A percentile compares a stretch with the other conserved stretches of the same genome.
These are phyloP conservation scores for Amphicarpaea edgeworthii DNA, from an alignment of 306 rosid species.

Conservation along the genomic window DNA sequence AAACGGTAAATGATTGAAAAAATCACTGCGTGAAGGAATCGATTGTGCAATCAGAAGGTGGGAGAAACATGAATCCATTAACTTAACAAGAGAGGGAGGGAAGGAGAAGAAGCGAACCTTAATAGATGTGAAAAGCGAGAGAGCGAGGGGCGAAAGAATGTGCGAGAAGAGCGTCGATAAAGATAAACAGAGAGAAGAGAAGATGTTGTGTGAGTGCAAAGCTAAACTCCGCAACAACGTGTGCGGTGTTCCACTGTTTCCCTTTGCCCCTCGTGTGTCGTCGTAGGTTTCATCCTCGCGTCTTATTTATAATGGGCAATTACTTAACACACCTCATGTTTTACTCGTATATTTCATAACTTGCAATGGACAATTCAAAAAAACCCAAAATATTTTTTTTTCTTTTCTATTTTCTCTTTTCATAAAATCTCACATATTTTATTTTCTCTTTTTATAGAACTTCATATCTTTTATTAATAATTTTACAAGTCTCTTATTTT, in stretches of 20 bases:
- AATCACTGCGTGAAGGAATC: not conserved
- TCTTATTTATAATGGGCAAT: no score
- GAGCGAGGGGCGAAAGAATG: constrained; percentile 33
- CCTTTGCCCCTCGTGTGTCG: no score
- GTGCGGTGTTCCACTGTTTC: not conserved
- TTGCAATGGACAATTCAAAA: no score
- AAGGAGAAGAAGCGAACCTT: constrained; percentile 39
- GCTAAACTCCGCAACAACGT: not conserved
- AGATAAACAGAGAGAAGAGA: not conserved
- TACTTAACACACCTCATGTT: no score
- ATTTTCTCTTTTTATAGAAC: no score
- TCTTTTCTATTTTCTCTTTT: no score
- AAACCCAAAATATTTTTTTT: no score
- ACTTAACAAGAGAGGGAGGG: not conserved
- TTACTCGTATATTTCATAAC: no score
- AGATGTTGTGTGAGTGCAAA: not conserved
- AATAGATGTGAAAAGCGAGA: not conserved
- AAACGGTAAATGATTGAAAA: not conserved
- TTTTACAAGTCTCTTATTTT: no score
- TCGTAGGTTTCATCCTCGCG: no score
- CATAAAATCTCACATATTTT: no score
- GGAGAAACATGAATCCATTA: not conserved
- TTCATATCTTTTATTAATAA: no score
- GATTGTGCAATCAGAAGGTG: constrained; percentile 16
- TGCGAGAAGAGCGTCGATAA: constrained; percentile 36